phyloP scores from a whole-genome alignment of 2,329 filamentous ascomycete species.

The Calcarisporium arbuscula region DNA sequence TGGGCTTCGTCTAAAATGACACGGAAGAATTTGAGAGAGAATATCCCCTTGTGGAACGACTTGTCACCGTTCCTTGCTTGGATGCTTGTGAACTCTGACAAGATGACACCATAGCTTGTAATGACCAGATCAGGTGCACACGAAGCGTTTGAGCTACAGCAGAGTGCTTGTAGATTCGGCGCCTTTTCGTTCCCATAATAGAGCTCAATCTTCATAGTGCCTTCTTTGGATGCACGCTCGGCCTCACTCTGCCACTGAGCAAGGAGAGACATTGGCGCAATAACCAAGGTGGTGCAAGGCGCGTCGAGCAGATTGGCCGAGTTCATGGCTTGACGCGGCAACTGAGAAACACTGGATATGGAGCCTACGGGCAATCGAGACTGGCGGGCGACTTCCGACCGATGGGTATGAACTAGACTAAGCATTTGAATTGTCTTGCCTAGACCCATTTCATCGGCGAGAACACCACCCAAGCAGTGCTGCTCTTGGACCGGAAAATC shows the following conservation, averaged over 20 bases:
- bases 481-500: conserved; percentile 93
- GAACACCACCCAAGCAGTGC: conserved; percentile 84
- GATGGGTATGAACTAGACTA: conserved; percentile 81
- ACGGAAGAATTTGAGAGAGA: conserved; percentile 90
- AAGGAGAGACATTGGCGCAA: conserved; percentile 96
- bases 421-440: conserved; percentile 99
- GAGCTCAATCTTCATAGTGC: conserved; percentile 75
- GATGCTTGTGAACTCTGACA: conserved; percentile 78
- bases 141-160: conserved; percentile 64
- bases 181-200: conserved; percentile 90
- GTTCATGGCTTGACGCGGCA: conserved; percentile 55
- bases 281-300: conserved; percentile 83
- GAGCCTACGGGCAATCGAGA: conserved; percentile 24
- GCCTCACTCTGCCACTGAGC: conserved; percentile 96
- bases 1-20: conserved; percentile 95
- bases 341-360: conserved; percentile 45
- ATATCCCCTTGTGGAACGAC: conserved; percentile 65
- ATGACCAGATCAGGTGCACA: conserved; percentile 86
- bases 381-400: conserved; percentile 45
- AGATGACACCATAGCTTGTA: conserved; percentile 85
- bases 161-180: conserved; percentile 70
- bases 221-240: conserved; percentile 78
- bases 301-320: conserved; percentile 57
- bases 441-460: conserved; percentile 96
- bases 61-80: conserved; percentile 59